Percentiles rank a stretch among this genome's conserved stretches.
Evolutionary conservation across 2,329 filamentous ascomycete genomes (phyloP).

Genomic region (Ophiobolus disseminans): DNA sequence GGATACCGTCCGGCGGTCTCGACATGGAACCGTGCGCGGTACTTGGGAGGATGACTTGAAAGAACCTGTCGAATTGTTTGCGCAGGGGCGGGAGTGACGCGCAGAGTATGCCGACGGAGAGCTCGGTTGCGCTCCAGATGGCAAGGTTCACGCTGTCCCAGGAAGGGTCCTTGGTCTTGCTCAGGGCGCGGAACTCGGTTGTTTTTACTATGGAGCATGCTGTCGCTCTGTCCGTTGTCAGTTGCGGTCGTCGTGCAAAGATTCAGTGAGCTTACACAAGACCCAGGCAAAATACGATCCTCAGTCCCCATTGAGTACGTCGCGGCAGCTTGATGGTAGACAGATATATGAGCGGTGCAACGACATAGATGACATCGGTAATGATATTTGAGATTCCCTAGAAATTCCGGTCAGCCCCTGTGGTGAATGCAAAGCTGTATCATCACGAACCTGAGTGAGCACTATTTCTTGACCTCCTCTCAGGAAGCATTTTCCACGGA

Average conservation of each 20-base stretch:
- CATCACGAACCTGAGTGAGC: slow-evolving; percentile 26
- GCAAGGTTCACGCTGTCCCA: slow-evolving; percentile 34
- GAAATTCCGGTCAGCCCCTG: not conserved
- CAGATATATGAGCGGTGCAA: slow-evolving; percentile 38
- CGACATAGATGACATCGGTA: slow-evolving; percentile 38
- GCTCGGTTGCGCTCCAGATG: slow-evolving; percentile 35
- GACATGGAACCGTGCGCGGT: not conserved
- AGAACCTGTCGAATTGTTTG: slow-evolving; percentile 30
- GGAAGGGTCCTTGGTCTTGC: slow-evolving; percentile 30
- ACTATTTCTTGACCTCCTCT: slow-evolving; percentile 25
- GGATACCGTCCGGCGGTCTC: slow-evolving; percentile 9
- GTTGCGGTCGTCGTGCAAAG: not conserved
- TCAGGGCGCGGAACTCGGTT: slow-evolving; percentile 28
- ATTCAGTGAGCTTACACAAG: slow-evolving; percentile 28
- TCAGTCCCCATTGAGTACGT: slow-evolving; percentile 37
- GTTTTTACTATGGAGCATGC: slow-evolving; percentile 36
- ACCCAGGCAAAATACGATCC: slow-evolving; percentile 37
- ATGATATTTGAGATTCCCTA: slow-evolving; percentile 29
- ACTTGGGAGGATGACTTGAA: slow-evolving; percentile 21
- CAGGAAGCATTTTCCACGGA: slow-evolving; percentile 26
- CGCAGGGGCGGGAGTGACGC: slow-evolving; percentile 35
- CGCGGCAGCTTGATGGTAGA: slow-evolving; percentile 28
- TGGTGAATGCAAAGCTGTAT: not conserved
- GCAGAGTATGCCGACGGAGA: slow-evolving; percentile 29
- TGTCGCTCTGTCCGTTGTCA: slow-evolving; percentile 13